phyloP scores from a whole-genome alignment of 306 rosid genomes.

The Mucuna pruriens region DNA sequence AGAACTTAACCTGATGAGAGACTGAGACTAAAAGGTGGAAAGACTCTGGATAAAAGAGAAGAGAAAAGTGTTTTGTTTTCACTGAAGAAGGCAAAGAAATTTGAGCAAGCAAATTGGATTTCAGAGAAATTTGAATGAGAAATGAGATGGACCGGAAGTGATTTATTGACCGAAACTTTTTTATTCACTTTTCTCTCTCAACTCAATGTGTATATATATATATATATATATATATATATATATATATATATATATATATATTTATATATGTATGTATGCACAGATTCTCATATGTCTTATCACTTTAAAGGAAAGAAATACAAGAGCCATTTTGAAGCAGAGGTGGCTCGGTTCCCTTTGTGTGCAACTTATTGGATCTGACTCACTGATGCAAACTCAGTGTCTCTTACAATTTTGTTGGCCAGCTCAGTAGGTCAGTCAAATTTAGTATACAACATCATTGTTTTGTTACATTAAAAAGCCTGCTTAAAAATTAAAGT shows the following conservation, averaged over 20 bases:
- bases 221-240: too few relatives aligned
- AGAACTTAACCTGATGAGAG: slow-evolving; percentile 18
- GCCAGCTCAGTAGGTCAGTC: not conserved
- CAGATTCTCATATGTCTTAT: slow-evolving; percentile 45
- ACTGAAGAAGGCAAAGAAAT: slow-evolving; percentile 23
- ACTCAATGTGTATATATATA: too few relatives aligned
- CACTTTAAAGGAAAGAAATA: slow-evolving; percentile 39
- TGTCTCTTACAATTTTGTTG: slow-evolving; percentile 16
- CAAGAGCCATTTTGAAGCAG: slow-evolving; percentile 28
- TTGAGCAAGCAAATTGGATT: slow-evolving; percentile 32
- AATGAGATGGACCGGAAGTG: not conserved
- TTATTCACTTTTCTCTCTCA: slow-evolving; percentile 15
- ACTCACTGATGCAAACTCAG: slow-evolving; percentile 18
- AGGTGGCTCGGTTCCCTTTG: slow-evolving; percentile 25
- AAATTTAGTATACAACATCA: not conserved
- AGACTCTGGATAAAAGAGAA: not conserved
- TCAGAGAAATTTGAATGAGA: slow-evolving; percentile 34
- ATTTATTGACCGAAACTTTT: not conserved
- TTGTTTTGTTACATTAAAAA: too few relatives aligned
- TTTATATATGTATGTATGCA: not conserved
- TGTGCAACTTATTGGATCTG: slow-evolving; percentile 21
- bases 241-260: too few relatives aligned
- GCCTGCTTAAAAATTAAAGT: too few relatives aligned
- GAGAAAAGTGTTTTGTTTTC: slow-evolving; percentile 32
- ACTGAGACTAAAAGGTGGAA: not conserved